Base-by-base conservation (phyloP, 1,139 yeast genomes). In the Suhomyces panamericanus region DNA sequence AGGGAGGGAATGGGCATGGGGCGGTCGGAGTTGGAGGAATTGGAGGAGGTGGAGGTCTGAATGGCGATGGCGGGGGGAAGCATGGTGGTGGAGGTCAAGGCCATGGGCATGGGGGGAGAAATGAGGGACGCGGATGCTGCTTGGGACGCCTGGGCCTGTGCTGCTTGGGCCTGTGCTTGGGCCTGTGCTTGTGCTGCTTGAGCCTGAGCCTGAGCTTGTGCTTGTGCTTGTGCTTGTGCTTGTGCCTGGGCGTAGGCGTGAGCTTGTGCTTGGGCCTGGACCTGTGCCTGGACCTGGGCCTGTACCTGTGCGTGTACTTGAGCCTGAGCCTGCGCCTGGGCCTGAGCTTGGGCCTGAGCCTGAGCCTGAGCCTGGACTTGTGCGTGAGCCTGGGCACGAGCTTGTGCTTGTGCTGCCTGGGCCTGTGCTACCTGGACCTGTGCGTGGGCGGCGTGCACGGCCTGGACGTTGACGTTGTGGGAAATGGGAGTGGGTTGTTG, bases 301-400 rank as follows among this genome's bases (percentile, higher is more conserved):
- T 26, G 29, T 3, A 13, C 29, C 6, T 26, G 29, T 26, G n/a
- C 29, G 7, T 26, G 29, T 6, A 17, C 36, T 12, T 33, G 35
- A 4, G 35, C 35, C 16, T 33, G 35, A 12, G 35, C 35, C 12
- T 32, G 35, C 2, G 17, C 17, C 5, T 32, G 35, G 11, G 27
- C 35, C 5, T 32, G 35, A 15, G 28, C 28, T n/a, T 33, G 35
- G 5, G 27, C 35, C 6, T 33, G 35, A 12, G 49, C 52, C 31
- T 42, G 46, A 7, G 39, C 42, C 35, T 34, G 44, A 7, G 38
- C 41, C 13, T 52, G 55, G 24, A 41, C 48, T 20, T 47, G 52
- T 9, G 40, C 40, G 10, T 46, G 48, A 1, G 43, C 39, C 20
- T 44, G 46, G 20, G 50, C 50, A 35, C 54, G 56, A 3, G 49